Conservation (phyloP, 345 rosid species). For the Gossypium sturtianum region DNA sequence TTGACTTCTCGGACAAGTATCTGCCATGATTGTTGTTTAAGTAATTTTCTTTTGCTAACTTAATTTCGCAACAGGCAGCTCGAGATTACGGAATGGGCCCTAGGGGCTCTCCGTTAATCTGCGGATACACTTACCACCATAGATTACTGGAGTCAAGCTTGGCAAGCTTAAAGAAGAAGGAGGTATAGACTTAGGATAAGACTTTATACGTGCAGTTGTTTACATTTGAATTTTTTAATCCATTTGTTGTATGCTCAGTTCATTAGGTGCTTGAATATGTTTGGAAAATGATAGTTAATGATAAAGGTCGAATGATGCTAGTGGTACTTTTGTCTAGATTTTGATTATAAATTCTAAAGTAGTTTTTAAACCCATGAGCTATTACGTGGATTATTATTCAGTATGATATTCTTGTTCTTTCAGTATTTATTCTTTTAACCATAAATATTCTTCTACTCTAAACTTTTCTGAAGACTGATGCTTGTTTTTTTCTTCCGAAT, state of each 20-base stretch:
- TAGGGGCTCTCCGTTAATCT: slow-evolving; percentile 86
- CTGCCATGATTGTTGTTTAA: not conserved
- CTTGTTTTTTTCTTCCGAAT: slow-evolving; percentile 20
- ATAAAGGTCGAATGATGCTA: not conserved
- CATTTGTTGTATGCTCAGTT: not conserved
- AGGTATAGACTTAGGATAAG: slow-evolving; percentile 39
- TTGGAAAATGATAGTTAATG: not conserved
- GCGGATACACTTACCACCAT: slow-evolving; percentile 91
- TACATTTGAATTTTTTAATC: not conserved
- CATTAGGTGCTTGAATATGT: not conserved
- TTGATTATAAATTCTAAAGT: not conserved
- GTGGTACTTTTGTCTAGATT: not conserved
- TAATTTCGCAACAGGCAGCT: slow-evolving; percentile 14
- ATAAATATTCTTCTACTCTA: not conserved
- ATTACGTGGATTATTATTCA: not conserved
- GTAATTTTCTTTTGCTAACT: not conserved
- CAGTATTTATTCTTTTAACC: not conserved
- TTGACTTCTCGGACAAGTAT: not conserved
- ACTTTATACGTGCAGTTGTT: not conserved
- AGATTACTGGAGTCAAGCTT: slow-evolving; percentile 71
- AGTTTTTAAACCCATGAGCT: not conserved
- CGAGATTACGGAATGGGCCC: slow-evolving; percentile 95
- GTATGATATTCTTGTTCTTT: not conserved
- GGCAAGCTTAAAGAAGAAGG: slow-evolving; percentile 84
- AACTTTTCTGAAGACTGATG: slow-evolving; percentile 22